Evolutionary conservation across 331 rosid species (phyloP).

Genomic region (Malus hybrid): DNA sequence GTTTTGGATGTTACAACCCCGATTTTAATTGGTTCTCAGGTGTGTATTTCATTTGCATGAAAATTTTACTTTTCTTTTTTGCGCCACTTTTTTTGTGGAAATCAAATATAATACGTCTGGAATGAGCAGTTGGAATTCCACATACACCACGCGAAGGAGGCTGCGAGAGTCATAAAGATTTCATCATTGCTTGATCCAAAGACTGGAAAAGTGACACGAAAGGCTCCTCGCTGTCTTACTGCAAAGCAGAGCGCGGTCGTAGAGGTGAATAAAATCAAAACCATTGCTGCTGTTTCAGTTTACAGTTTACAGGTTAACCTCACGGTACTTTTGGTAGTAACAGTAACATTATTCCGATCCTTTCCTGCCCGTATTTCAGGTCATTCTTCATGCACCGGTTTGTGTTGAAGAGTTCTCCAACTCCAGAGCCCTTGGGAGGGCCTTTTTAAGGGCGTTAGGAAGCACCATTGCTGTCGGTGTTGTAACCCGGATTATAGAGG

Average conservation of each 20-base stretch:
- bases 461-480: slow-evolving; percentile 33
- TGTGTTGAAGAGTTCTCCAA: slow-evolving; percentile 69
- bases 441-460: slow-evolving; percentile 47
- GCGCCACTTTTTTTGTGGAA: neutral
- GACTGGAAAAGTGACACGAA: slow-evolving; percentile 78
- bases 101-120: neutral
- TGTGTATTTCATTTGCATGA: slow-evolving; percentile 16
- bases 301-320: neutral
- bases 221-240: slow-evolving; percentile 75
- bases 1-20: slow-evolving; percentile 78
- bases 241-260: slow-evolving; percentile 84
- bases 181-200: slow-evolving; percentile 68
- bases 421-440: slow-evolving; percentile 80
- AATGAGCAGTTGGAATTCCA: slow-evolving; percentile 79
- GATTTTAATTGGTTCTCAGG: slow-evolving; percentile 83
- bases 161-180: slow-evolving; percentile 67
- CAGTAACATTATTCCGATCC: neutral
- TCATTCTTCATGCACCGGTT: slow-evolving; percentile 54
- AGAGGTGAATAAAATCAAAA: slow-evolving; percentile 51
- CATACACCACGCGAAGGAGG: slow-evolving; percentile 80
- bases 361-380: slow-evolving; percentile 36
- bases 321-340: neutral
- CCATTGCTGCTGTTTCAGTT: slow-evolving; percentile 1
- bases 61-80: neutral
- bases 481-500: slow-evolving; percentile 31